phyloP scores from a whole-genome alignment of 164 flowering plant genomes.

The Vitis rupestris region DNA sequence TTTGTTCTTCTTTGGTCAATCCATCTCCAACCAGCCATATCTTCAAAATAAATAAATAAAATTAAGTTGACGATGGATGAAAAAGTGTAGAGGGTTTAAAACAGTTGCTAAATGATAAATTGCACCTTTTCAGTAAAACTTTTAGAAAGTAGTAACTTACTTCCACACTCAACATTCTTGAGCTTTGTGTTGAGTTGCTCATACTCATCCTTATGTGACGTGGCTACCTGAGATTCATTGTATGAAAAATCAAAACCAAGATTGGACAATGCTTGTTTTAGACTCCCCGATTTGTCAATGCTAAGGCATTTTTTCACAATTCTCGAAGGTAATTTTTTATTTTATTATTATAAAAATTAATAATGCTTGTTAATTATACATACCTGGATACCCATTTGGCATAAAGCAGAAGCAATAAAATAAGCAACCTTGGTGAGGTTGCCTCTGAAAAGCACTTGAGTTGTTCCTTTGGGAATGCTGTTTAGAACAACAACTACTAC shows the following conservation, averaged over 20 bases:
- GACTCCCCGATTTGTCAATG: no score
- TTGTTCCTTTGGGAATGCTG: conserved; percentile 55
- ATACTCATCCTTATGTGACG: conserved; percentile 22
- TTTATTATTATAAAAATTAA: no score
- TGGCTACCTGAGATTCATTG: conserved; percentile 4
- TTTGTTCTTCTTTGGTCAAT: conserved; percentile 39
- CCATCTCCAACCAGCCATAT: conserved; percentile 60
- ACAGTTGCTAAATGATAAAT: not conserved
- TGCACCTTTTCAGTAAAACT: conserved; percentile 24
- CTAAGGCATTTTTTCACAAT: no score
- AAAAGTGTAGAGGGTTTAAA: no score
- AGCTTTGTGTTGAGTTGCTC: conserved; percentile 19
- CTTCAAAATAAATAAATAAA: conserved; percentile 17
- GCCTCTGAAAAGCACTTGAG: conserved; percentile 52
- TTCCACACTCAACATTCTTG: not conserved
- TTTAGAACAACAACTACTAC: conserved; percentile 56
- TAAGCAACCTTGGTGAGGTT: conserved; percentile 43
- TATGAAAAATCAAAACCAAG: no score
- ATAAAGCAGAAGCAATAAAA: conserved; percentile 39
- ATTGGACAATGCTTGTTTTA: no score
- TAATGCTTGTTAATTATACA: not conserved
- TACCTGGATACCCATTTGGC: conserved; percentile 57
- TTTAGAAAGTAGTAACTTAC: conserved; percentile 24
- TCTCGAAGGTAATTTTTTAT: not conserved
- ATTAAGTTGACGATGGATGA: no score